Evolutionary conservation across 169 alveolate genomes (phyloP).

Genomic region (Plasmodium sp.): DNA sequence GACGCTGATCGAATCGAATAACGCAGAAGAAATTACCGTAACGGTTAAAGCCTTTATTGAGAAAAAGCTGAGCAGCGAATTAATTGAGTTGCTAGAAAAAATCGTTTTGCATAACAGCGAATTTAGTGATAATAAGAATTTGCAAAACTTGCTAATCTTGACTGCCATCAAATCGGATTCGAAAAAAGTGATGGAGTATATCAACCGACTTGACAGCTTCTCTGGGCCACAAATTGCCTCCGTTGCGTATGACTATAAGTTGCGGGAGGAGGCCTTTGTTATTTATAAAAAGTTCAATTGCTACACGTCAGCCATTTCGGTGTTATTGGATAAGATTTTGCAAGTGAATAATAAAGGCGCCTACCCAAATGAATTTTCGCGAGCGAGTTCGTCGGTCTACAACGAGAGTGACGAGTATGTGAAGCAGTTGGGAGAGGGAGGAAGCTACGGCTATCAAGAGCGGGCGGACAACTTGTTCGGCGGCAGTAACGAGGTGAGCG

Average conservation of each 20-base stretch:
- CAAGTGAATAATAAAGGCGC: background rate
- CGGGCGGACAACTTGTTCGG: background rate
- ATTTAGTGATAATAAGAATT: conserved; percentile 96
- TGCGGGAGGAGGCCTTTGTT: conserved; percentile 94
- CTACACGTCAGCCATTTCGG: conserved; percentile 96
- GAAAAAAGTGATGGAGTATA: conserved; percentile 87
- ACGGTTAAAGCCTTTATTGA: conserved; percentile 99
- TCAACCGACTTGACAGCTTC: conserved; percentile 96
- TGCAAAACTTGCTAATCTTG: conserved; percentile 86
- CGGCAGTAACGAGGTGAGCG: background rate
- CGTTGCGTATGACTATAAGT: conserved; percentile 87
- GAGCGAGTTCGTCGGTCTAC: background rate
- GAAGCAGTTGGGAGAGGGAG: background rate
- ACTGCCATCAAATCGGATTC: conserved; percentile 85
- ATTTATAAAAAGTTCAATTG: conserved; percentile 93
- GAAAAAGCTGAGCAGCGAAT: conserved; percentile 97
- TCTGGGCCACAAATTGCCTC: conserved; percentile 97
- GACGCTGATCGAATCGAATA: conserved; percentile 96
- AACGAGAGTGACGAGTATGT: conserved; percentile 4
- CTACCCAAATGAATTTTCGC: background rate
- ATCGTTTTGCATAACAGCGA: conserved; percentile 87
- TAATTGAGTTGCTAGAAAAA: conserved; percentile 91
- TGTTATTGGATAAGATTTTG: conserved; percentile 86
- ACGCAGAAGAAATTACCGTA: conserved; percentile 96
- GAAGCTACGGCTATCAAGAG: background rate